Conservation (phyloP, 306 rosid species). For the Vigna radiata region DNA sequence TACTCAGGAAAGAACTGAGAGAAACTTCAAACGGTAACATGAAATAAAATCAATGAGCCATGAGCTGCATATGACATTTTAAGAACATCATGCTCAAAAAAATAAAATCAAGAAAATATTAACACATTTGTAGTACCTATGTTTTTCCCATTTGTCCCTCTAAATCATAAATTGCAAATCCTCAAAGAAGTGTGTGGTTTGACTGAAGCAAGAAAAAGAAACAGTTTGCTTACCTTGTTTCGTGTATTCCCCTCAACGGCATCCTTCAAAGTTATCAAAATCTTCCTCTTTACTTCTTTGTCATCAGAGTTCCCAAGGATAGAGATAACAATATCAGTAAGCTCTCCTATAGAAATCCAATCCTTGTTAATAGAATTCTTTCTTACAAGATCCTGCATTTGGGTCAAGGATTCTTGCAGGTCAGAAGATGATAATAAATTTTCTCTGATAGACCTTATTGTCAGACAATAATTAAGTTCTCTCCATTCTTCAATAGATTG, state of each 20-base stretch:
- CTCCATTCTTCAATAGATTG: constrained; percentile 89
- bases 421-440: constrained; percentile 51
- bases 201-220: constrained; percentile 34
- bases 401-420: constrained; percentile 59
- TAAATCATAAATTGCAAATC: constrained; percentile 30
- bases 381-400: constrained; percentile 64
- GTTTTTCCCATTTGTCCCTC: constrained; percentile 1
- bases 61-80: constrained; percentile 4
- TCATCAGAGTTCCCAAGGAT: constrained; percentile 60
- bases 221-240: constrained; percentile 66
- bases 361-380: constrained; percentile 83
- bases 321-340: constrained; percentile 58
- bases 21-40: not conserved
- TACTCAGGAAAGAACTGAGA: constrained; percentile 20
- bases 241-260: constrained; percentile 72
- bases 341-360: constrained; percentile 75
- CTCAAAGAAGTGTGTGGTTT: not conserved
- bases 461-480: constrained; percentile 76
- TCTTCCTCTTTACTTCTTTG: constrained; percentile 61
- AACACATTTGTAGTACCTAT: not conserved
- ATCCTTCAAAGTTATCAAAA: constrained; percentile 70
- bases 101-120: constrained; percentile 21
- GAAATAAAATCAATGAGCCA: constrained; percentile 18
- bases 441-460: constrained; percentile 62
- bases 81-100: constrained; percentile 13